Evolutionary conservation across 2,329 filamentous ascomycete genomes (phyloP).

Genomic region (Penicillium sp.): DNA sequence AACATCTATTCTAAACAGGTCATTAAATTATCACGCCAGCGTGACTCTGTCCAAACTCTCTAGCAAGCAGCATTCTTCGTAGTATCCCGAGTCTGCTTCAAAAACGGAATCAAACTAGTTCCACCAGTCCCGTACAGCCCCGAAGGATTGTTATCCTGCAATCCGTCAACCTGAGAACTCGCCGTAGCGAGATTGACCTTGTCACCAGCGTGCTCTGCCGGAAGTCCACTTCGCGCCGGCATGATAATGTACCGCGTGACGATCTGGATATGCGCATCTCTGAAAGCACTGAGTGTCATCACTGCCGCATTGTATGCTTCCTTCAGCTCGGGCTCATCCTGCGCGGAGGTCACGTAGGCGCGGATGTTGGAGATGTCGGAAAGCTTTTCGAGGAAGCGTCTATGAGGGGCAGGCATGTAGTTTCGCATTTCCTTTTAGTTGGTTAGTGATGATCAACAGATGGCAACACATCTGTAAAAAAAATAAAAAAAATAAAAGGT

Average conservation of each 20-base stretch:
- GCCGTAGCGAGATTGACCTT: conserved; percentile 47
- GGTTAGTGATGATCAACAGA: background rate
- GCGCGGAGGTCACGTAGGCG: conserved; percentile 40
- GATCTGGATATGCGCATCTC: conserved; percentile 53
- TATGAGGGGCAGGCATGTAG: conserved; percentile 56
- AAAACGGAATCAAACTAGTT: conserved; percentile 53
- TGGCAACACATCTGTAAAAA: too few relatives aligned
- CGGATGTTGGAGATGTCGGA: conserved; percentile 47
- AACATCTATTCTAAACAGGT: background rate
- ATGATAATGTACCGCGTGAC: conserved; percentile 55
- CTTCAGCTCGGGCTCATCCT: conserved; percentile 35
- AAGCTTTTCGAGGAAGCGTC: conserved; percentile 51
- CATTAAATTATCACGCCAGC: background rate
- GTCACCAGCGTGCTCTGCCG: conserved; percentile 8
- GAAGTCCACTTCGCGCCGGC: conserved; percentile 32
- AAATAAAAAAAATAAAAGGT: too few relatives aligned
- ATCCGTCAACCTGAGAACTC: conserved; percentile 39
- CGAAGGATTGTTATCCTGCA: conserved; percentile 30
- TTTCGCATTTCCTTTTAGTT: conserved; percentile 49
- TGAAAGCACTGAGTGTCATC: conserved; percentile 46
- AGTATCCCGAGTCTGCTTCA: conserved; percentile 53
- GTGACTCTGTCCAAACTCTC: background rate
- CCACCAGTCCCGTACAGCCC: conserved; percentile 53
- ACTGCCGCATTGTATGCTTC: conserved; percentile 50
- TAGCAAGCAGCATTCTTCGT: conserved; percentile 44